Evolutionary conservation across 2,329 filamentous ascomycete species (phyloP).

Genomic region (Trichoderma simmonsii): DNA sequence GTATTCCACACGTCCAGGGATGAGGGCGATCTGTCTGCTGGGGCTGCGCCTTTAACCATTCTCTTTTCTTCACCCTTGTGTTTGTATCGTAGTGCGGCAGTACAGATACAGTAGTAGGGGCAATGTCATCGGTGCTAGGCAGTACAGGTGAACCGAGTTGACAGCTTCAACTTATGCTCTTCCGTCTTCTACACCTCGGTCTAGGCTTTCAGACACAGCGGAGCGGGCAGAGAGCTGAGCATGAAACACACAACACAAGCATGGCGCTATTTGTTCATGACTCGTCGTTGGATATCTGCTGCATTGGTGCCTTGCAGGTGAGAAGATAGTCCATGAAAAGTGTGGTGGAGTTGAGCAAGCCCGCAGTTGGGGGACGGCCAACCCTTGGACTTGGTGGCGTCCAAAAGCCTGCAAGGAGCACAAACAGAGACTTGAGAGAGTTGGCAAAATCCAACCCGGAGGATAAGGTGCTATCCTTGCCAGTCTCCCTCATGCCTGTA

Average conservation of each 20-base stretch:
- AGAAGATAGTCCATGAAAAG: neutral
- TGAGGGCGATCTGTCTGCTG: conserved; percentile 1
- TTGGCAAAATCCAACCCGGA: neutral
- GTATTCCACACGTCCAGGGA: conserved; percentile 14
- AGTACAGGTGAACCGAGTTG: neutral
- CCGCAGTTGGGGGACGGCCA: neutral
- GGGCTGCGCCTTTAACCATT: neutral
- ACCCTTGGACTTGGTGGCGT: neutral
- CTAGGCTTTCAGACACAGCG: neutral
- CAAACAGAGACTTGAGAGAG: neutral
- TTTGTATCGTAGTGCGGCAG: neutral
- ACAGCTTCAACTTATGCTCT: neutral
- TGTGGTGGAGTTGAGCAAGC: conserved; percentile 12
- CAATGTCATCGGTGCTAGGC: neutral
- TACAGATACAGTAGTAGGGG: neutral
- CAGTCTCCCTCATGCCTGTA: neutral
- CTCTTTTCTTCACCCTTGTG: neutral
- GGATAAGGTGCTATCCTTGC: neutral
- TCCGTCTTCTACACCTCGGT: neutral
- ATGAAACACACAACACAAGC: neutral
- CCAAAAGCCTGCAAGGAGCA: neutral
- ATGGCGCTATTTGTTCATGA: conserved; percentile 1
- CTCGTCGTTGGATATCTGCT: neutral
- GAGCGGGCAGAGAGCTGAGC: neutral
- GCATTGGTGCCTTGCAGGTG: neutral